Evolutionary conservation across 345 rosid genomes (phyloP).

Genomic region (Populus pruinosa): DNA sequence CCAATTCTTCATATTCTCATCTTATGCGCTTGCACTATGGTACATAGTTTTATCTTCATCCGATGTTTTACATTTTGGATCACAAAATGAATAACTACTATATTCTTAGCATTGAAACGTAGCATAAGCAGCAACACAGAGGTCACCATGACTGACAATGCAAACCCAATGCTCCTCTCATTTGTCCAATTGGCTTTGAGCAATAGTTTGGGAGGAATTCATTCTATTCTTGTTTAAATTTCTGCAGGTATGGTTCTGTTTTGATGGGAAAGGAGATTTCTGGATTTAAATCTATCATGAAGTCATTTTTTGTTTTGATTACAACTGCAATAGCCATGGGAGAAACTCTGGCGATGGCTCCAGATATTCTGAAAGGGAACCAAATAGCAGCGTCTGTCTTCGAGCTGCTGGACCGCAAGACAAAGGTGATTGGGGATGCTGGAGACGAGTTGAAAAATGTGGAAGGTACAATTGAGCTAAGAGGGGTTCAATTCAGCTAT

Average conservation of each 20-base stretch:
- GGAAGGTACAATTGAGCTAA: constrained; percentile 14
- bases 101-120: no score
- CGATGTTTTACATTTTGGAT: no score
- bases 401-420: constrained; percentile 58
- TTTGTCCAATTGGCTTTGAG: no score
- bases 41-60: constrained; percentile 24
- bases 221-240: no score
- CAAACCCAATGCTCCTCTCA: no score
- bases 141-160: no score
- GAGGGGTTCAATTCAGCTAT: constrained; percentile 41
- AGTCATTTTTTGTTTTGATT: constrained; percentile 80
- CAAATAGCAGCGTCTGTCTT: constrained; percentile 78
- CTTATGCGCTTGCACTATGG: constrained; percentile 87
- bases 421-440: constrained; percentile 52
- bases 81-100: no score
- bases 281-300: constrained; percentile 68
- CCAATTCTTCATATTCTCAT: constrained; percentile 85
- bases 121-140: no score
- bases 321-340: constrained; percentile 86
- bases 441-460: constrained; percentile 53
- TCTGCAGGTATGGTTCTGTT: constrained; percentile 69
- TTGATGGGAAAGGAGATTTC: constrained; percentile 73
- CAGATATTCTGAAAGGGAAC: constrained; percentile 78
- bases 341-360: constrained; percentile 69
- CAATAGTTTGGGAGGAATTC: no score